Evolutionary conservation across 2,329 filamentous ascomycete genomes (phyloP).

Genomic region (Pseudogymnoascus sp.): DNA sequence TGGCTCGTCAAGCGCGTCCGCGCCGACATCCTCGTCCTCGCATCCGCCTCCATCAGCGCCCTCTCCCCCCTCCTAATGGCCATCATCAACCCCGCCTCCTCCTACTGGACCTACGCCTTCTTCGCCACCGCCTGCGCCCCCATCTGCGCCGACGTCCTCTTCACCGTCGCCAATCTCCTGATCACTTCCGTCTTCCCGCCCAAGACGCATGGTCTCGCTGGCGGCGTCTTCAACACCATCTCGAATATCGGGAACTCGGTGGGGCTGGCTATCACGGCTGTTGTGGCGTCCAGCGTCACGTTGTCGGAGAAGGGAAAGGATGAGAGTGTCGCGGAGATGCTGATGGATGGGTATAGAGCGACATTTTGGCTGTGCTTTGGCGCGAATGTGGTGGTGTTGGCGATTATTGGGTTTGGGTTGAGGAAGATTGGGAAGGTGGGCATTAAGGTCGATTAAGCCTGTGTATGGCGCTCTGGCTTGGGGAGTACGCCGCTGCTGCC

Average conservation of each 20-base stretch:
- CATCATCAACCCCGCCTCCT: slow-evolving; percentile 36
- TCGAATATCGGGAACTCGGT: slow-evolving; percentile 49
- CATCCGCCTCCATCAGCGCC: slow-evolving; percentile 30
- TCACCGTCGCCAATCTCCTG: slow-evolving; percentile 49
- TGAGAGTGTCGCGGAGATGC: slow-evolving; percentile 24
- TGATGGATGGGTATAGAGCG: slow-evolving; percentile 46
- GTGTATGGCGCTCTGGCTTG: not conserved
- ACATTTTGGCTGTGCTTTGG: slow-evolving; percentile 48
- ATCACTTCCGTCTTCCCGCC: slow-evolving; percentile 48
- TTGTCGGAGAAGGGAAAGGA: slow-evolving; percentile 29
- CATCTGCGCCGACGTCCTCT: slow-evolving; percentile 40
- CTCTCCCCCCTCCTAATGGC: slow-evolving; percentile 40
- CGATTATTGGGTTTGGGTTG: slow-evolving; percentile 33
- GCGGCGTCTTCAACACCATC: slow-evolving; percentile 54
- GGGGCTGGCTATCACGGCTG: slow-evolving; percentile 44
- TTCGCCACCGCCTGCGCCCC: slow-evolving; percentile 36
- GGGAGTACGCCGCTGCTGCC: not conserved
- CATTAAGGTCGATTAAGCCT: slow-evolving; percentile 13
- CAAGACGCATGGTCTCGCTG: slow-evolving; percentile 52
- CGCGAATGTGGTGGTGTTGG: slow-evolving; percentile 31
- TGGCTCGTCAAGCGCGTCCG: slow-evolving; percentile 38
- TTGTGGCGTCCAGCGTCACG: slow-evolving; percentile 41
- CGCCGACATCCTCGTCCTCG: slow-evolving; percentile 36
- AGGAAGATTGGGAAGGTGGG: slow-evolving; percentile 38
- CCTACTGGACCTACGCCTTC: slow-evolving; percentile 41